Percentiles rank a stretch among this genome's conserved stretches.
Evolutionary conservation across 2,329 filamentous ascomycete genomes (phyloP).

Genomic region (Botryotinia convoluta): DNA sequence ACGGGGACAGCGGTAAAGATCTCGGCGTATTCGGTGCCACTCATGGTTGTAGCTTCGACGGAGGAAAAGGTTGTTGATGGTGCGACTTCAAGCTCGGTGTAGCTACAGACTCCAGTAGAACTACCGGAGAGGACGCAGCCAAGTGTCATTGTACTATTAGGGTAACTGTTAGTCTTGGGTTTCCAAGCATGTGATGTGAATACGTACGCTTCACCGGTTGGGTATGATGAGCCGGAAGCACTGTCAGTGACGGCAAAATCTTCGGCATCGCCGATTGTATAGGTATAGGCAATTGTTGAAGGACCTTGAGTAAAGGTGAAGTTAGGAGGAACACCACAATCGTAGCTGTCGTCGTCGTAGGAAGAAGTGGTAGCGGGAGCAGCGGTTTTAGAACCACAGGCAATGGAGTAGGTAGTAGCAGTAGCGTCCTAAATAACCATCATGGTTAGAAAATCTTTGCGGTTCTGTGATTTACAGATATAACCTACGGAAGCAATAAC

Average conservation of each 20-base stretch:
- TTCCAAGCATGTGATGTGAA: not conserved
- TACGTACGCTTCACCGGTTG: not conserved
- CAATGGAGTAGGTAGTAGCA: conserved; percentile 20
- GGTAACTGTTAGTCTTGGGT: not conserved
- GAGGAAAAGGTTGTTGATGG: conserved; percentile 11
- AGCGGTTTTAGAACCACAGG: conserved; percentile 7
- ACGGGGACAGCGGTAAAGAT: conserved; percentile 16
- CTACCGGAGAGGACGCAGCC: conserved; percentile 26
- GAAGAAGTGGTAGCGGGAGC: conserved; percentile 28
- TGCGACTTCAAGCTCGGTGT: not conserved
- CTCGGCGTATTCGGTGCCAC: conserved; percentile 5
- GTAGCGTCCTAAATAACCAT: conserved; percentile 21
- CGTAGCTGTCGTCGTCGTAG: conserved; percentile 8
- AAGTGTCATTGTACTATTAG: conserved; percentile 16
- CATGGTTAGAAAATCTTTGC: not conserved
- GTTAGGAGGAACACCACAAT: conserved; percentile 27
- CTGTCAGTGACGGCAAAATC: not conserved
- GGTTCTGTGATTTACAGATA: not conserved
- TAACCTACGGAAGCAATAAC: conserved; percentile 18
- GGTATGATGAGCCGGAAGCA: not conserved
- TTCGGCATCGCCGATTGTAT: not conserved
- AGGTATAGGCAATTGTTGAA: conserved; percentile 28
- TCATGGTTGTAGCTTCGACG: conserved; percentile 9
- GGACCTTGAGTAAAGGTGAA: conserved; percentile 33
- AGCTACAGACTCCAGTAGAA: conserved; percentile 23